Evolutionary conservation across 768 basidiomycete species (phyloP).

Genomic region (Tulasnella calospora): DNA sequence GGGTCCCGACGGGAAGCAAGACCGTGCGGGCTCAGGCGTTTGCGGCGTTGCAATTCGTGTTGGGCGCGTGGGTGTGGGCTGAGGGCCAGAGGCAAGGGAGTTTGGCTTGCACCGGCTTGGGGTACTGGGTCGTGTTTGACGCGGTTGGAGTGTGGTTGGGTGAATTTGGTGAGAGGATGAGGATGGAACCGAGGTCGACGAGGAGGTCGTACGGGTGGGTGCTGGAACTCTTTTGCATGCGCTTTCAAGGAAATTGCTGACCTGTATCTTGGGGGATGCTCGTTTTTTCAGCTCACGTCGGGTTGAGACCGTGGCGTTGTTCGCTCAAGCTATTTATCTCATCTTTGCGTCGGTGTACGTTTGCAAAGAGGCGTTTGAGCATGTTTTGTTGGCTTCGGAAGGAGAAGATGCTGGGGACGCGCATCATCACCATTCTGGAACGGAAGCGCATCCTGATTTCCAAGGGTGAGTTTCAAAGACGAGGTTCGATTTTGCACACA

Average conservation of each 20-base stretch:
- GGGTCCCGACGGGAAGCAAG: not conserved
- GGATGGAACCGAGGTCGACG: conserved; percentile 30
- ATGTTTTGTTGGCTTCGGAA: conserved; percentile 65
- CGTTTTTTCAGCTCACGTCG: conserved; percentile 39
- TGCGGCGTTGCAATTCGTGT: conserved; percentile 36
- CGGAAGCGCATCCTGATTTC: conserved; percentile 29
- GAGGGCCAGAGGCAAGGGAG: conserved; percentile 84
- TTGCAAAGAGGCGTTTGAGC: conserved; percentile 94
- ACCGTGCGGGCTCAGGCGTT: conserved; percentile 30
- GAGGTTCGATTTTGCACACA: too few relatives aligned
- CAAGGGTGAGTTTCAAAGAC: conserved; percentile 31
- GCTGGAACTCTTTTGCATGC: not conserved
- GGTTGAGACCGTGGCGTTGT: conserved; percentile 65
- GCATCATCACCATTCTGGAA: conserved; percentile 48
- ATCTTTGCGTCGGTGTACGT: conserved; percentile 94
- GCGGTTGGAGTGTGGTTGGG: conserved; percentile 68
- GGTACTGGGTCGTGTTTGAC: conserved; percentile 96
- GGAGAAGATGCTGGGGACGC: conserved; percentile 41
- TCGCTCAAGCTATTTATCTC: conserved; percentile 88
- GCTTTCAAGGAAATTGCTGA: conserved; percentile 34
- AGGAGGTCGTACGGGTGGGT: conserved; percentile 60
- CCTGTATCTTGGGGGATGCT: conserved; percentile 9
- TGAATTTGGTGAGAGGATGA: conserved; percentile 35
- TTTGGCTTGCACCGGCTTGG: conserved; percentile 80
- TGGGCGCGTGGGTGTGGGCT: conserved; percentile 68